Base-by-base conservation (phyloP, 805 yeast species). In the Wickerhamomyces subpelliculosus region DNA sequence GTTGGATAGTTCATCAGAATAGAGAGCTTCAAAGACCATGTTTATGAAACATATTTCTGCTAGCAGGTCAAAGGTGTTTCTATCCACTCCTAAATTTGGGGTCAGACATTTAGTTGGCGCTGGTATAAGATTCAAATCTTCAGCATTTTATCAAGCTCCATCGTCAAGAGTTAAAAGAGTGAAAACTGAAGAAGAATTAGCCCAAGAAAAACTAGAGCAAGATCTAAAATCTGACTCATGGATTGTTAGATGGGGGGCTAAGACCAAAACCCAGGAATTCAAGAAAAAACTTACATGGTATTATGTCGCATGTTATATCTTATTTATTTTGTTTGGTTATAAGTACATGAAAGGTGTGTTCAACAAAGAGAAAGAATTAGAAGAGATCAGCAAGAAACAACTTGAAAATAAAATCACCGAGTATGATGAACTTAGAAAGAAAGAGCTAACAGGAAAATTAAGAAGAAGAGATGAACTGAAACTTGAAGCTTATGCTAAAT, bases 341-440 rank as follows among this genome's bases (percentile, higher is more conserved):
- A 70, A 70, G 52, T 78, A 79, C 55, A 79, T 83, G 77, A 67
- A 76, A 48, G 83, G 81, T 50, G 57, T 82, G 36, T 83, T 73
- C 55, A 61, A 67, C 32, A 78, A 78, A 58, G 90, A 84, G 44
- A 65, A 73, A 41, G 86, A 81, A 51, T 61, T 77, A 41, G 71
- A 64, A 57, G 41, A 51, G 46, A 43, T 73, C 55, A 40, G 61
- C 50, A 46, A 52, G 41, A 57, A 73, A 63, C 51, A 67, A 59
- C 52, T 48, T 19, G 39, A 49, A 17, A 51, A 67, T 5, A 35
- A 41, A 3, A 34, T 55, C 19, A 70, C 73, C 33, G 89, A 84
- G 49, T 84, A 79, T 55, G 86, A 84, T 48, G 62, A 60, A 32
- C 57, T 84, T 38, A 69, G 82, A 52, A 59, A 80, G 43, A 78